Evolutionary conservation across 1,284 basidiomycete genomes (phyloP), one percentile per base, ranked within the genome.

Genomic region (Ceratobasidium sp.): DNA sequence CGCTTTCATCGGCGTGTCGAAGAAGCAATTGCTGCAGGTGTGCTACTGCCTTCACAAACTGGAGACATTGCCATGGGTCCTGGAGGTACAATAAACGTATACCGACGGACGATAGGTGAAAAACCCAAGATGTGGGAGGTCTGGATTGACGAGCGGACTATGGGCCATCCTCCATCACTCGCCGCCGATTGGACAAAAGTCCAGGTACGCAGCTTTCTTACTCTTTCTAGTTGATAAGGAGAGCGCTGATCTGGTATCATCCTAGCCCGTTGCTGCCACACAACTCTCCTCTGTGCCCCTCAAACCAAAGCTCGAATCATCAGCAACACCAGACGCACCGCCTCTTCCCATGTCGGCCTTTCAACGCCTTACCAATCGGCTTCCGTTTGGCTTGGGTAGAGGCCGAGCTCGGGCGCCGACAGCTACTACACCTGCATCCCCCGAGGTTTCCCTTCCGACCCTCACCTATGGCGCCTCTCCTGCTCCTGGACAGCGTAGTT

Each of bases 71-170:
- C 41, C 7, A 65, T 20, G 10, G 65, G 59, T 50, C 67, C 66
- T 27, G 81, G 82, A 70, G 80, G 82, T 73, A 73, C 79, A 33
- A 80, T 76, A 23, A 65, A 55, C 35, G 64, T 65, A 3, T 76
- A 65, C 41, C 48, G 73, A 38, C 73, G 79, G 44, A 78, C 79
- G 69, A 77, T 84, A 23, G 82, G 82, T 14, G 82, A 83, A 46
- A 82, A 82, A 78, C 83, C 84, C 16, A 80, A 73, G 16, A 77
- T 85, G 77, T 84, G 83, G 83, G 83, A 85, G 78, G 80, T 77
- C 48, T 64, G 74, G 69, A 79, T 71, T 27, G 78, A 75, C 41
- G 67, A 75, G 16, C 55, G 52, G 57, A 18, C 75, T n/a, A 27
- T 38, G n/a, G 30, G 65, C 14, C 54, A 65, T 41, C 65, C 57